Evolutionary conservation across 768 basidiomycete species (phyloP), one percentile per base, ranked within the genome.

Genomic region (Tricholoma sp.): DNA sequence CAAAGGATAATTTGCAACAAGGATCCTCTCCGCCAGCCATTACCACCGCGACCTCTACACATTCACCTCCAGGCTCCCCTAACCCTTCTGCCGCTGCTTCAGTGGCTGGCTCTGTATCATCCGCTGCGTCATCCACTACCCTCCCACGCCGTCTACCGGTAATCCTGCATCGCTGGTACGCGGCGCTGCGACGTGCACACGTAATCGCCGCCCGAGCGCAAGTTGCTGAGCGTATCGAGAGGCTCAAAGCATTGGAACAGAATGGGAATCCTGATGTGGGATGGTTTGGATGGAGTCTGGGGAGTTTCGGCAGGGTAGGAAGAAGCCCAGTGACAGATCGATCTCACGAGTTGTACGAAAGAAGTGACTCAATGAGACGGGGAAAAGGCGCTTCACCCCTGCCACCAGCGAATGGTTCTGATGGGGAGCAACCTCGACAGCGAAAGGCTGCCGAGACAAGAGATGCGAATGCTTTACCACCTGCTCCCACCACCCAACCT

Each of bases 221-320:
- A 62, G 88, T 88, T 2, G 77, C 77, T 6, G 88, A 91, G 67
- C 80, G 83, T 4, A 81, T 79, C 1, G 81, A 86, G 65, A 76
- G 87, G 29, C 79, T 89, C 14, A 76, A 85, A n/a, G 81, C 82
- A 63, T 76, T 85, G 43, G 85, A 82, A 53, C 73, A 80, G 18
- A 71, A 64, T 59, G 69, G 60, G 41, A 46, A 51, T 7, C 57
- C 59, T 29, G 70, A 61, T 65, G 68, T 54, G 60, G 63, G 32
- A 66, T 61, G 57, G 69, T 69, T 32, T 64, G 88, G 87, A 1
- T 91, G 91, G 89, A 88, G 86, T 0, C 70, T 91, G 51, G 89
- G 90, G 2, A 84, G 83, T 57, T 89, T 85, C 69, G 84, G 73
- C 12, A 61, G 69, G 59, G 62, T 63, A 19, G 47, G 58, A 39